A percentile compares a stretch with the other conserved stretches of the same genome.
phyloP scores from a whole-genome alignment of 2,329 filamentous ascomycete species.

The Calonectria pauciramosa region DNA sequence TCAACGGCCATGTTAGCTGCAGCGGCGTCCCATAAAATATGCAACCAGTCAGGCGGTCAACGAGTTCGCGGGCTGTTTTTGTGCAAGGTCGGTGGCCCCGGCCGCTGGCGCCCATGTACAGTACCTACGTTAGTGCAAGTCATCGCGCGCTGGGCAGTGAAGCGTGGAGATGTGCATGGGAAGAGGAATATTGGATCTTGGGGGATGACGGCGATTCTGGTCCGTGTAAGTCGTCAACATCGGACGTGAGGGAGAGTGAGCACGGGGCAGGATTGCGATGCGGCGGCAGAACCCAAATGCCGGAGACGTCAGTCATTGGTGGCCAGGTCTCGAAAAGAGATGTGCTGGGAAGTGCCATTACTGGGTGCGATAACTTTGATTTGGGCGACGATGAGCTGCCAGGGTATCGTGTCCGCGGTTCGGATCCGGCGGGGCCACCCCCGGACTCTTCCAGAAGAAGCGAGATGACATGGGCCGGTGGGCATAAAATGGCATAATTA shows the following conservation, averaged over 20 bases:
- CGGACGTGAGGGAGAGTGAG: slow-evolving; percentile 33
- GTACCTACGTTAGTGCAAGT: slow-evolving; percentile 39
- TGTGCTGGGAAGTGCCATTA: slow-evolving; percentile 32
- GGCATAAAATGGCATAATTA: slow-evolving; percentile 48
- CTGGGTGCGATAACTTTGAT: slow-evolving; percentile 41
- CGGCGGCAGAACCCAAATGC: slow-evolving; percentile 33
- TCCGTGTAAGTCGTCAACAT: slow-evolving; percentile 39
- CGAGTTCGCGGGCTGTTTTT: slow-evolving; percentile 38
- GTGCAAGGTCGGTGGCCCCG: slow-evolving; percentile 35
- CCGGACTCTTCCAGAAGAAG: slow-evolving; percentile 48
- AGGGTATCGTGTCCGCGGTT: slow-evolving; percentile 32
- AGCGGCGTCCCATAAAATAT: slow-evolving; percentile 50
- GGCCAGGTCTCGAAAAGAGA: slow-evolving; percentile 16
- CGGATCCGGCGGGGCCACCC: slow-evolving; percentile 40
- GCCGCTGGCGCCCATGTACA: slow-evolving; percentile 30
- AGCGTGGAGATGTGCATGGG: slow-evolving; percentile 32
- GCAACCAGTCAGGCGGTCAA: slow-evolving; percentile 49
- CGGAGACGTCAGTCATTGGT: slow-evolving; percentile 40
- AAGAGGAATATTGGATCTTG: slow-evolving; percentile 29
- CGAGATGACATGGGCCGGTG: slow-evolving; percentile 48
- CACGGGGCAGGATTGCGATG: slow-evolving; percentile 39
- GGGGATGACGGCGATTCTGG: slow-evolving; percentile 20
- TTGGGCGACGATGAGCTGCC: slow-evolving; percentile 32
- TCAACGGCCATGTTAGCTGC: slow-evolving; percentile 45
- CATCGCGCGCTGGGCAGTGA: slow-evolving; percentile 27